phyloP scores from a whole-genome alignment of 768 basidiomycete species.

The Phlegmacium glaucopus region DNA sequence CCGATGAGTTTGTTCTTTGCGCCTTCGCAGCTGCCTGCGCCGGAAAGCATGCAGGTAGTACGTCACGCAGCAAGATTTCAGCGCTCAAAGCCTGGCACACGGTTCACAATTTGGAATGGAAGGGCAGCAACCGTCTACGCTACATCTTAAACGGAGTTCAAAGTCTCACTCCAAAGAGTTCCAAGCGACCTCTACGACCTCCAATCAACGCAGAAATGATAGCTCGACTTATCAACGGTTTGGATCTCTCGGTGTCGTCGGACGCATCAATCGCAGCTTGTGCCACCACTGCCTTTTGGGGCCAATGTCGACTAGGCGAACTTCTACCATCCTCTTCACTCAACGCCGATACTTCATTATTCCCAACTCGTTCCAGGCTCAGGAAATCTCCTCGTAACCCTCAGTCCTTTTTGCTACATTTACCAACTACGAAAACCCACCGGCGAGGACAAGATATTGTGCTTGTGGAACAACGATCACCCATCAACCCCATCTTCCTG shows the following conservation, averaged over 20 bases:
- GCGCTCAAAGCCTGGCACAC: constrained; percentile 33
- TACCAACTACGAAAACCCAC: too few relatives aligned
- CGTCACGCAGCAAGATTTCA: constrained; percentile 19
- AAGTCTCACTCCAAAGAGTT: constrained; percentile 20
- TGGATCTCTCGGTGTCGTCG: constrained; percentile 13
- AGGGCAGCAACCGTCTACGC: constrained; percentile 11
- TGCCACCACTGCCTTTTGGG: constrained; percentile 28
- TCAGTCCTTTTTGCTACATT: too few relatives aligned
- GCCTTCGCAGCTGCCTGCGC: constrained; percentile 23
- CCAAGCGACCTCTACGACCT: constrained; percentile 8
- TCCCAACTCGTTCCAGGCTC: too few relatives aligned
- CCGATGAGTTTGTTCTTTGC: constrained; percentile 23
- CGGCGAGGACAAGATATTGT: too few relatives aligned
- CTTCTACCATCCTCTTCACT: too few relatives aligned
- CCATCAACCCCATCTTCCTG: too few relatives aligned
- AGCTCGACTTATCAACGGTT: constrained; percentile 4
- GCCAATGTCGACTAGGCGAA: too few relatives aligned
- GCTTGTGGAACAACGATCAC: too few relatives aligned
- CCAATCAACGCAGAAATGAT: constrained; percentile 23
- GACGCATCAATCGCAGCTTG: constrained; percentile 21
- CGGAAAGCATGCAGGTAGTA: constrained; percentile 13
- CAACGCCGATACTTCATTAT: too few relatives aligned
- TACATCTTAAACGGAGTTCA: constrained; percentile 21
- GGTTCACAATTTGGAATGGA: constrained; percentile 21
- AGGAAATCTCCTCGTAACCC: too few relatives aligned